Conservation (phyloP, 805 yeast species). For the Candida incommunis region DNA sequence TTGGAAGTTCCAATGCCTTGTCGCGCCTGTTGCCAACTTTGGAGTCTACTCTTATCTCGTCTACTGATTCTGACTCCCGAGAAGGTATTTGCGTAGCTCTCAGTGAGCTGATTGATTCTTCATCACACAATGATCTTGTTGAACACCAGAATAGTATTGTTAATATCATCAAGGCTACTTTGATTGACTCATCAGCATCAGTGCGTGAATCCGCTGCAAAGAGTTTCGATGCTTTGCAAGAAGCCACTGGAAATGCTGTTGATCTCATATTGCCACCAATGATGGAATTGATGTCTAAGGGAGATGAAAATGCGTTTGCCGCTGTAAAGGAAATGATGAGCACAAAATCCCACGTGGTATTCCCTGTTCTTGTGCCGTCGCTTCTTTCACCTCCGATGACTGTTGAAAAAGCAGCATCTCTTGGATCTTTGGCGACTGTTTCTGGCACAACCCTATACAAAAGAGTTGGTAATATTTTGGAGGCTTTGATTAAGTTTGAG, state of each 20-base stretch:
- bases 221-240: slow-evolving; percentile 81
- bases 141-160: slow-evolving; percentile 60
- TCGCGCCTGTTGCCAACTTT: slow-evolving; percentile 75
- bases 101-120: slow-evolving; percentile 66
- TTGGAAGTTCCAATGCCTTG: slow-evolving; percentile 67
- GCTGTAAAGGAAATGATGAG: slow-evolving; percentile 91
- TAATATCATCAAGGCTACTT: slow-evolving; percentile 59
- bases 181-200: slow-evolving; percentile 54
- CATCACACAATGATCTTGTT: slow-evolving; percentile 37
- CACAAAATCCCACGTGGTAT: slow-evolving; percentile 74
- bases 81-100: slow-evolving; percentile 96
- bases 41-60: slow-evolving; percentile 41
- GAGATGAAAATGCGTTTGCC: slow-evolving; percentile 45
- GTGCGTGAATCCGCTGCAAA: slow-evolving; percentile 88
- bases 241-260: slow-evolving; percentile 66
- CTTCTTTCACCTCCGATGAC: slow-evolving; percentile 72
- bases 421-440: slow-evolving; percentile 76
- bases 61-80: slow-evolving; percentile 65
- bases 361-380: slow-evolving; percentile 86
- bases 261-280: slow-evolving; percentile 82
- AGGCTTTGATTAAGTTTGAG: slow-evolving; percentile 49
- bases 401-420: slow-evolving; percentile 70
- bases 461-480: slow-evolving; percentile 59
- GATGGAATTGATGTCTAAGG: slow-evolving; percentile 48
- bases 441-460: slow-evolving; percentile 74